Evolutionary conservation across 495 filamentous ascomycete species (phyloP), one percentile per base, ranked within the genome.

Genomic region (Thermothielavioides terrestris): DNA sequence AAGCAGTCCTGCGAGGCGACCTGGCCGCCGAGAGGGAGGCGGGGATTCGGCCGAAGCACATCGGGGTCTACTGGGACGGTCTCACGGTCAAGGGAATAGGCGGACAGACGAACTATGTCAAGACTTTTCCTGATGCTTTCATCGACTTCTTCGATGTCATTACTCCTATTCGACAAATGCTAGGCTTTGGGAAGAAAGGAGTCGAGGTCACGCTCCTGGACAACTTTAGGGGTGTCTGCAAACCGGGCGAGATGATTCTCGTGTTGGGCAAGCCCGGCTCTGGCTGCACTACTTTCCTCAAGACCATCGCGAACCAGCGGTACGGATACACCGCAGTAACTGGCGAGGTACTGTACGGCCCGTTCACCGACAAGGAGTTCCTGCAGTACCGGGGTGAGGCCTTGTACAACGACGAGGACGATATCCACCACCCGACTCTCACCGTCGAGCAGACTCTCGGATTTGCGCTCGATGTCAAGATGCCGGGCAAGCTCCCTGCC

Each of bases 251-350:
- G 65, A 94, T 95, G 89, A 74, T 94, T 1, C 69, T 96, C 17
- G 90, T 96, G 9, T 74, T 96, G 17, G 89, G 90, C 10, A 78
- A 85, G 45, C 90, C 90, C 0, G 90, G 89, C 0, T 83, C 82
- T 8, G 89, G 89, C 28, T 95, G 89, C 62, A 89, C 89, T 0
- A 88, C 88, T 0, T 91, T 95, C 56, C 70, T 95, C 18, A 94
- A 92, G 63, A 77, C 82, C 20, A 85, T 96, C 52, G 78, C 84
- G 14, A 94, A 94, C 55, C 84, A 89, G 58, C 76, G 86, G 6
- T 78, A 75, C 56, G 89, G 89, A 31, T 94, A 88, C 57, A 88
- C 86, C 1, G 72, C 72, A 6, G 73, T 94, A 11, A 75, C 81
- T 20, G 89, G 88, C 6, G 84, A 91, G 17, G 86, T 95, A 0